Conservation (phyloP, 108 stramenopile species). For the Bacterosira constricta region DNA sequence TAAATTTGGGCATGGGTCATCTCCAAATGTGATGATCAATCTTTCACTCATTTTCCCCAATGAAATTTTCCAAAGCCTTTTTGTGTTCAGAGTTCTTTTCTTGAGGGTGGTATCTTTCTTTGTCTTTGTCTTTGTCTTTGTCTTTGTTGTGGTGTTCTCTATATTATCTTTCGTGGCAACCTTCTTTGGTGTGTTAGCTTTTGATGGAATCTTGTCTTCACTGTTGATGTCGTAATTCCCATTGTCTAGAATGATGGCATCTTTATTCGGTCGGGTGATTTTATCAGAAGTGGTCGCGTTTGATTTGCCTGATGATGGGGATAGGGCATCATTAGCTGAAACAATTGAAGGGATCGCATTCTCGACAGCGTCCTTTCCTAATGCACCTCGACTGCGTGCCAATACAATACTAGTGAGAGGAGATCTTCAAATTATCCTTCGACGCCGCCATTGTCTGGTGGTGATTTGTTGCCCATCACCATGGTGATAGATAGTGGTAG, state of each 20-base stretch:
- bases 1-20: slow-evolving; percentile 58
- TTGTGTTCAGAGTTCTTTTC: neutral
- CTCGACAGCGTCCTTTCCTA: slow-evolving; percentile 59
- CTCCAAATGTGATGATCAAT: slow-evolving; percentile 82
- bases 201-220: no score
- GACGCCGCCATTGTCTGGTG: no score
- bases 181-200: no score
- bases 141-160: neutral
- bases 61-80: slow-evolving; percentile 55
- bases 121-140: neutral
- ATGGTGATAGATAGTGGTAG: no score
- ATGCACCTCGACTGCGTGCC: slow-evolving; percentile 57
- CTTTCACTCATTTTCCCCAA: slow-evolving; percentile 66
- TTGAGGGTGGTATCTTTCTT: no score
- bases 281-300: slow-evolving; percentile 2
- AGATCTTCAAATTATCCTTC: slow-evolving; percentile 68
- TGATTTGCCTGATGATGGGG: no score
- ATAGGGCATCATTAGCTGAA: neutral
- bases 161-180: no score
- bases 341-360: slow-evolving; percentile 50
- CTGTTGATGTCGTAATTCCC: no score
- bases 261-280: no score
- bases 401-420: slow-evolving; percentile 48
- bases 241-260: no score
- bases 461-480: no score